Evolutionary conservation across 441 rosid genomes (phyloP).

Genomic region (Adansonia madagascariensis): DNA sequence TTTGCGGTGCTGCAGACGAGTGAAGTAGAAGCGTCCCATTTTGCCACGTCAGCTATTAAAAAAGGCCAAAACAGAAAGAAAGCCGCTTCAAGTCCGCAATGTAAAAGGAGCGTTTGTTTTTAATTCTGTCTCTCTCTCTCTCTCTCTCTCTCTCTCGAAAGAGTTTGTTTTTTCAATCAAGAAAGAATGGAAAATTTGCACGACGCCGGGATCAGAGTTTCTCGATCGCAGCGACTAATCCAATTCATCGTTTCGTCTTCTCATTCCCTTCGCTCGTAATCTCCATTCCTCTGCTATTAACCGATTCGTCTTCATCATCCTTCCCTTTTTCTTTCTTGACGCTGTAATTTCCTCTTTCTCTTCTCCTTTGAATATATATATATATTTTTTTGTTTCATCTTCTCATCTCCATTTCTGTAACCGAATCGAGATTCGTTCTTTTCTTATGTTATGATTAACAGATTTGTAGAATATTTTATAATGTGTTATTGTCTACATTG

Average conservation of each 20-base stretch:
- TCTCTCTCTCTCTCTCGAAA: slow-evolving; percentile 24
- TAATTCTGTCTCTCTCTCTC: slow-evolving; percentile 11
- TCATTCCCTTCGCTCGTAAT: slow-evolving; percentile 39
- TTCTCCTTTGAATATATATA: not conserved
- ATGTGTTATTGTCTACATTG: slow-evolving; percentile 30
- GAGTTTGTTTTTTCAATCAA: not conserved
- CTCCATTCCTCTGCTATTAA: slow-evolving; percentile 11
- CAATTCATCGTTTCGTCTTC: slow-evolving; percentile 25
- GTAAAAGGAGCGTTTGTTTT: slow-evolving; percentile 22
- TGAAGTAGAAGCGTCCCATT: slow-evolving; percentile 38
- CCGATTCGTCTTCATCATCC: slow-evolving; percentile 21
- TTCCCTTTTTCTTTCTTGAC: slow-evolving; percentile 17
- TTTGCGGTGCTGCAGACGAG: not conserved
- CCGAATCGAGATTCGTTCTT: slow-evolving; percentile 20
- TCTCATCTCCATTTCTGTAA: slow-evolving; percentile 17
- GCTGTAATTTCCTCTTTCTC: slow-evolving; percentile 20
- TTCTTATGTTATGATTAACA: not conserved
- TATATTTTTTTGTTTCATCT: not conserved
- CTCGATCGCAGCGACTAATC: slow-evolving; percentile 27
- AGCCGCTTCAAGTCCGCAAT: slow-evolving; percentile 57
- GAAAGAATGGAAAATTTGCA: slow-evolving; percentile 11
- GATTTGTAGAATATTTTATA: not conserved
- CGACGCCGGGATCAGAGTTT: slow-evolving; percentile 27
- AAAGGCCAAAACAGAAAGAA: slow-evolving; percentile 16
- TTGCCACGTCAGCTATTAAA: slow-evolving; percentile 42